Conservation (phyloP, 768 basidiomycete genomes). For the Pulveroboletus sp. region DNA sequence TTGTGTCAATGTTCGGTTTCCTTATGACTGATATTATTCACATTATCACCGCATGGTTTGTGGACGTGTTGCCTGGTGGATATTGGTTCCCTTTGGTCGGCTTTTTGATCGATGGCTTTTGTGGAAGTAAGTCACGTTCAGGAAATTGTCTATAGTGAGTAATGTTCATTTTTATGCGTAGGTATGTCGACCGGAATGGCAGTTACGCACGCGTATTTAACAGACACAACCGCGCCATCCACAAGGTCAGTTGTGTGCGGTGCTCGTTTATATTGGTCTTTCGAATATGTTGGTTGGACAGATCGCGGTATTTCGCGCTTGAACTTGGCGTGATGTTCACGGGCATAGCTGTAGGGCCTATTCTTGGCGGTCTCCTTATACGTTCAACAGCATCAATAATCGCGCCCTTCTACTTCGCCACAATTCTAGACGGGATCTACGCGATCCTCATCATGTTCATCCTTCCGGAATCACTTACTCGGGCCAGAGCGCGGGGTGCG, state of each 20-base stretch:
- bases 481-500: constrained; percentile 37
- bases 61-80: constrained; percentile 64
- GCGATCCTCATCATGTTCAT: constrained; percentile 49
- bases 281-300: constrained; percentile 24
- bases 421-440: constrained; percentile 46
- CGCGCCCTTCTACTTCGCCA: constrained; percentile 69
- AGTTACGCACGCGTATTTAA: constrained; percentile 59
- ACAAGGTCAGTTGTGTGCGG: constrained; percentile 41
- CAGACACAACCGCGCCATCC: constrained; percentile 58
- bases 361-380: constrained; percentile 64
- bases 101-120: constrained; percentile 59
- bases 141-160: neutral
- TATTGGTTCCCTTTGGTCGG: constrained; percentile 76
- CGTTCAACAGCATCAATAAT: constrained; percentile 49
- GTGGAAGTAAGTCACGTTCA: constrained; percentile 58
- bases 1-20: constrained; percentile 56
- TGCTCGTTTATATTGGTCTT: neutral
- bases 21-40: constrained; percentile 62
- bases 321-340: constrained; percentile 62
- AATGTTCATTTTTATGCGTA: constrained; percentile 23
- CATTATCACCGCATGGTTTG: constrained; percentile 58
- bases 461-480: constrained; percentile 75
- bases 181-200: constrained; percentile 51
- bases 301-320: constrained; percentile 64
- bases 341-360: constrained; percentile 78